Evolutionary conservation across 2,329 filamentous ascomycete genomes (phyloP).

Genomic region (Lachnellula subtilissima): DNA sequence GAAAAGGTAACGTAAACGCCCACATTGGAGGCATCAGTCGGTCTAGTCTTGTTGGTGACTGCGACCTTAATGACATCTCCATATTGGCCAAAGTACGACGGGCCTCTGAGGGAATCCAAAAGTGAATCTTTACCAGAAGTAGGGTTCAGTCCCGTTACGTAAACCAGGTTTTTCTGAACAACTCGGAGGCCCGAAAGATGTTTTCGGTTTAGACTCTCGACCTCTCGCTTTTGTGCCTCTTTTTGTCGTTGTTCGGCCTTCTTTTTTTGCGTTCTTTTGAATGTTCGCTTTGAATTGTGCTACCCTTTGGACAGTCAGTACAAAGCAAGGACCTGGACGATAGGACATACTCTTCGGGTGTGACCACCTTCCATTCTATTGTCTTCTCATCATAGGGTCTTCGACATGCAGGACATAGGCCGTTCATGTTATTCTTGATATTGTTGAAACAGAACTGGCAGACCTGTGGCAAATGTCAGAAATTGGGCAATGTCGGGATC

Average conservation of each 20-base stretch:
- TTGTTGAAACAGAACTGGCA: slow-evolving; percentile 99
- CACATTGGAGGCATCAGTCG: slow-evolving; percentile 60
- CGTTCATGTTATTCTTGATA: slow-evolving; percentile 97
- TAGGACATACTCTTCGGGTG: slow-evolving; percentile 78
- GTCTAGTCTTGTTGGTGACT: slow-evolving; percentile 74
- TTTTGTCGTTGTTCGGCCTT: slow-evolving; percentile 83
- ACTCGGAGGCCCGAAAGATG: slow-evolving; percentile 93
- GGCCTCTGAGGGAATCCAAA: slow-evolving; percentile 81
- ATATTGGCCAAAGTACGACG: slow-evolving; percentile 96
- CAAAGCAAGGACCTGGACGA: slow-evolving; percentile 3
- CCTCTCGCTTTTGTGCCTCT: slow-evolving; percentile 92
- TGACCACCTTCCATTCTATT: slow-evolving; percentile 94
- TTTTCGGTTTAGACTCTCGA: slow-evolving; percentile 91
- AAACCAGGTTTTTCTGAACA: slow-evolving; percentile 97
- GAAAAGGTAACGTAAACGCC: slow-evolving; percentile 99
- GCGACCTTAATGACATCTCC: slow-evolving; percentile 98
- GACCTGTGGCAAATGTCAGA: slow-evolving; percentile 53
- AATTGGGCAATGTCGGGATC: slow-evolving; percentile 6
- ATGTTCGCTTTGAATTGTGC: slow-evolving; percentile 73
- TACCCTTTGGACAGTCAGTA: slow-evolving; percentile 44
- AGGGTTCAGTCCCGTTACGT: slow-evolving; percentile 90
- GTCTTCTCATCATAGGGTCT: slow-evolving; percentile 94
- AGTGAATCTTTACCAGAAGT: slow-evolving; percentile 89
- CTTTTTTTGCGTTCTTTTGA: slow-evolving; percentile 87
- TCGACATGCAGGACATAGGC: slow-evolving; percentile 93